Conservation (phyloP, 495 filamentous ascomycete species). For the Tuber aestivum region DNA sequence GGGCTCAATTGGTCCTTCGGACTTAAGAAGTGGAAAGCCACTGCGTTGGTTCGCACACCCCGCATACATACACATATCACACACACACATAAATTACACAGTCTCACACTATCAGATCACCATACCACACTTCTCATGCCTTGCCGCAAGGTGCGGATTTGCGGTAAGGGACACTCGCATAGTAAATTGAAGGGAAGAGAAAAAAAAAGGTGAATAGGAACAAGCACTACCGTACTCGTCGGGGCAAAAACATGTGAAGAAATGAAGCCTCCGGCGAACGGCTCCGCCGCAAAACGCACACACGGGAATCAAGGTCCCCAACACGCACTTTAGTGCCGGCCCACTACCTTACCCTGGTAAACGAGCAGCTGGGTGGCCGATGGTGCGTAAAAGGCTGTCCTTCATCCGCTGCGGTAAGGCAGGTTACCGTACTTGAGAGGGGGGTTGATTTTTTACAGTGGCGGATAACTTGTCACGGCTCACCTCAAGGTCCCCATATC, state of each 20-base stretch:
- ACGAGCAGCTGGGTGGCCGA: no score
- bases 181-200: neutral
- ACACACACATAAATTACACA: neutral
- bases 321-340: neutral
- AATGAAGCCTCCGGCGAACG: neutral
- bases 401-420: no score
- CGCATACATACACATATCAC: neutral
- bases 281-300: neutral
- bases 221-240: no score
- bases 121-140: neutral
- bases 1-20: neutral
- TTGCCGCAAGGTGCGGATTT: neutral
- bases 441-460: no score
- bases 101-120: neutral
- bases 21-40: neutral
- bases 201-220: no score
- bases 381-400: no score
- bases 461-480: no score
- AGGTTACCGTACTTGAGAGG: no score
- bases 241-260: neutral
- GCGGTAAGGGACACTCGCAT: neutral
- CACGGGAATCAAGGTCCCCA: neutral
- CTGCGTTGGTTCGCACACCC: neutral
- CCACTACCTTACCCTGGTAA: no score
- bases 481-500: no score